Conservation (phyloP, 1,284 basidiomycete species). For the Sanguinoderma infundibulare region DNA sequence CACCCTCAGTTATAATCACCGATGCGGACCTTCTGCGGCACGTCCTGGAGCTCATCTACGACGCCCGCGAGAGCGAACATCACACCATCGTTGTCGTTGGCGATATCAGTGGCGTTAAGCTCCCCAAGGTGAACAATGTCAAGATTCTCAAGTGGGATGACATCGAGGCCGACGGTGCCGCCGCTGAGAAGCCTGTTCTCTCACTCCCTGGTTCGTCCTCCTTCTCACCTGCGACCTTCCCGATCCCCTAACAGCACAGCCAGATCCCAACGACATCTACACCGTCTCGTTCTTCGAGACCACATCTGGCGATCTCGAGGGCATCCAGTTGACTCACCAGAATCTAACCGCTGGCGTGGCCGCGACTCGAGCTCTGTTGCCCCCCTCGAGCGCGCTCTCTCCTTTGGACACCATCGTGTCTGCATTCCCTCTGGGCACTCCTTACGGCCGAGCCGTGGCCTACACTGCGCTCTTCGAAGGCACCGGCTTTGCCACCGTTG, state of each 20-base stretch:
- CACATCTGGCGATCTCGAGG: conserved; percentile 56
- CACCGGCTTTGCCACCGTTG: conserved; percentile 67
- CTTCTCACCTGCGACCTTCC: background rate
- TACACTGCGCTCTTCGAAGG: conserved; percentile 80
- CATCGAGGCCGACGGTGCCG: conserved; percentile 64
- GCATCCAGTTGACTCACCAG: conserved; percentile 72
- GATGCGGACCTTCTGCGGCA: conserved; percentile 64
- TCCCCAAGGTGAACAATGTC: conserved; percentile 49
- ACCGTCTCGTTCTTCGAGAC: conserved; percentile 68
- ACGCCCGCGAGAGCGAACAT: conserved; percentile 51
- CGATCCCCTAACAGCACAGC: background rate
- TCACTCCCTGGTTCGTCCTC: conserved; percentile 51
- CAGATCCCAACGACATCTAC: conserved; percentile 66
- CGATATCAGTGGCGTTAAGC: conserved; percentile 46
- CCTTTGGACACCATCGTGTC: conserved; percentile 75
- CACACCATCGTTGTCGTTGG: conserved; percentile 73
- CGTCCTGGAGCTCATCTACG: conserved; percentile 70
- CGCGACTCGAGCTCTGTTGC: conserved; percentile 67
- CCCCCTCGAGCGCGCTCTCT: conserved; percentile 62
- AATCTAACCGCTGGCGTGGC: conserved; percentile 83
- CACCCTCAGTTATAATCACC: conserved; percentile 72
- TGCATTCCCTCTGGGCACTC: conserved; percentile 67
- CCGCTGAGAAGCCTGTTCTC: conserved; percentile 48
- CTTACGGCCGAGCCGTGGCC: conserved; percentile 73
- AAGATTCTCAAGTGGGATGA: conserved; percentile 66